Conservation (phyloP, 1,284 basidiomycete species). For the Fomitopsis betulina region DNA sequence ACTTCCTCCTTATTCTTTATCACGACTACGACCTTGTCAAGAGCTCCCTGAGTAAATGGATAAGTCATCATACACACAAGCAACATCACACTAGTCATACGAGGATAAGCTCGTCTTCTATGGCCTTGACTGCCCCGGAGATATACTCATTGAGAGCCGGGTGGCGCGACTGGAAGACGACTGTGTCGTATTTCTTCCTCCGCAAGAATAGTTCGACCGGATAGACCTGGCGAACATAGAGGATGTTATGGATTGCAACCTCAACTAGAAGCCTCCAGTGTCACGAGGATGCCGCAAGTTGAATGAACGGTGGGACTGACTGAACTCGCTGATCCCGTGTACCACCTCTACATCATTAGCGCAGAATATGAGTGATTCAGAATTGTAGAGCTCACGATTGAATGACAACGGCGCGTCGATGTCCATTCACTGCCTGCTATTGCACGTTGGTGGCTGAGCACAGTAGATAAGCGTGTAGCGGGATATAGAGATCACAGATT, state of each 20-base stretch:
- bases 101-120: conserved; percentile 69
- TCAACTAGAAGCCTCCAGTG: conserved; percentile 68
- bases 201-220: conserved; percentile 84
- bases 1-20: conserved; percentile 76
- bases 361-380: no score
- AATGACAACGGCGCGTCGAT: conserved; percentile 26
- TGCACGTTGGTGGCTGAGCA: neutral
- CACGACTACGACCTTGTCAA: conserved; percentile 73
- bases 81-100: conserved; percentile 34
- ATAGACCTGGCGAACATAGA: conserved; percentile 88
- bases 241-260: conserved; percentile 87
- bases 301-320: conserved; percentile 27
- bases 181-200: conserved; percentile 83
- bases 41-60: conserved; percentile 46
- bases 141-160: conserved; percentile 87
- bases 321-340: conserved; percentile 60
- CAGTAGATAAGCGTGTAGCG: no score
- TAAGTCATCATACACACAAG: conserved; percentile 5
- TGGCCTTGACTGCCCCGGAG: conserved; percentile 70
- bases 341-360: conserved; percentile 42
- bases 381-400: conserved; percentile 26
- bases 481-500: no score
- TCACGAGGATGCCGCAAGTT: neutral
- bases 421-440: conserved; percentile 10
- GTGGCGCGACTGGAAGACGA: conserved; percentile 89